These are phyloP conservation scores for Candida awuae DNA, from an alignment of 805 yeast species.

Conservation along the genomic window DNA sequence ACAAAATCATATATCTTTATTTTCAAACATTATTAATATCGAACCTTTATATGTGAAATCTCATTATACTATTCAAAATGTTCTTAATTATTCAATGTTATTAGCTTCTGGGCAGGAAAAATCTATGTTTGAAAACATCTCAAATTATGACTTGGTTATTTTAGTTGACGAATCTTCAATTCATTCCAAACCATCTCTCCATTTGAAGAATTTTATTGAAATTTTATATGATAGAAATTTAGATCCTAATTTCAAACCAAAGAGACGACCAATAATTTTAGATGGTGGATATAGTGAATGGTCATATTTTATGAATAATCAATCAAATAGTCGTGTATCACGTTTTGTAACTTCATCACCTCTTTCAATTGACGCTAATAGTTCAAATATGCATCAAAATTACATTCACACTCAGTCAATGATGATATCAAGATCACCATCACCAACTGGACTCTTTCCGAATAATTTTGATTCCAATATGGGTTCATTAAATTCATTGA, in stretches of 20 bases:
- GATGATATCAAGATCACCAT: not conserved
- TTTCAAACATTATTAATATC: conserved; percentile 55
- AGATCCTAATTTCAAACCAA: conserved; percentile 24
- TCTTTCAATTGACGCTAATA: not conserved
- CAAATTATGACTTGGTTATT: conserved; percentile 53
- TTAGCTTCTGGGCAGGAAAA: conserved; percentile 52
- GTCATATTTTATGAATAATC: conserved; percentile 25
- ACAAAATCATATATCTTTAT: conserved; percentile 49
- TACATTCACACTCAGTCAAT: conserved; percentile 6
- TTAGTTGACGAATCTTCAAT: conserved; percentile 46
- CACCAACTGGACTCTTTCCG: no score
- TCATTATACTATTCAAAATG: conserved; percentile 50
- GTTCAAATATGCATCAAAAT: not conserved
- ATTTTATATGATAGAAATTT: conserved; percentile 33
- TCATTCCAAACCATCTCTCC: conserved; percentile 12
- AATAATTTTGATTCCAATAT: no score
- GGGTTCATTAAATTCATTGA: no score
- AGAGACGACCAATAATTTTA: conserved; percentile 37
- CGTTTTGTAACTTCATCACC: not conserved
- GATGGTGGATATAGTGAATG: conserved; percentile 63
- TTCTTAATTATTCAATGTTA: conserved; percentile 53
- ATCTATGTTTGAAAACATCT: conserved; percentile 43
- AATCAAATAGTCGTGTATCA: not conserved
- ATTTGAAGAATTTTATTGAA: conserved; percentile 27
- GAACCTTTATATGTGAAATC: conserved; percentile 59